phyloP scores from a whole-genome alignment of 306 rosid genomes.

The Heteromeles arbutifolia region DNA sequence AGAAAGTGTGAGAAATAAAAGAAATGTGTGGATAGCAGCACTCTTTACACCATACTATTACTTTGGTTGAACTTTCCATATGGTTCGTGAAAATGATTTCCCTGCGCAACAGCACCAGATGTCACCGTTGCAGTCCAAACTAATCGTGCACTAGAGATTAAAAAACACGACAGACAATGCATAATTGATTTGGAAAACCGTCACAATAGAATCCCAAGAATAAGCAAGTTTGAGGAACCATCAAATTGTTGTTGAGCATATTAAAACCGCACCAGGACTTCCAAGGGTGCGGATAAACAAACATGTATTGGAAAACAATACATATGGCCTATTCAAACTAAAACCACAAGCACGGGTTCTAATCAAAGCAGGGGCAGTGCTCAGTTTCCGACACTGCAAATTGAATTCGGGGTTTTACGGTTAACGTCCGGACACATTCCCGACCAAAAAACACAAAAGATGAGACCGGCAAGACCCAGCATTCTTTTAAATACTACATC shows the following conservation, averaged over 20 bases:
- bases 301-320: background rate
- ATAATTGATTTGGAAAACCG: no score
- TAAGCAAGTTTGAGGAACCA: background rate
- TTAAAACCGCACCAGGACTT: no score
- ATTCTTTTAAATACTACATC: constrained; percentile 5
- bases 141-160: no score
- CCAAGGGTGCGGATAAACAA: no score
- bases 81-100: no score
- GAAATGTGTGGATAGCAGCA: no score
- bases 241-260: background rate
- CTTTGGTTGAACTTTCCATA: no score
- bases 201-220: background rate
- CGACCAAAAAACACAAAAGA: background rate
- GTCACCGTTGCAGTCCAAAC: no score
- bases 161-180: no score
- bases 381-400: background rate
- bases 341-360: background rate
- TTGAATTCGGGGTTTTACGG: background rate
- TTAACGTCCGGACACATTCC: background rate
- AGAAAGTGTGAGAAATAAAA: no score
- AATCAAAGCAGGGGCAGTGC: constrained; percentile 1
- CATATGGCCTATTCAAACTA: constrained; percentile 7
- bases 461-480: constrained; percentile 10
- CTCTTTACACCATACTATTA: no score
- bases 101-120: no score